phyloP scores from a whole-genome alignment of 768 basidiomycete genomes.

The Leucogyrophana mollusca region DNA sequence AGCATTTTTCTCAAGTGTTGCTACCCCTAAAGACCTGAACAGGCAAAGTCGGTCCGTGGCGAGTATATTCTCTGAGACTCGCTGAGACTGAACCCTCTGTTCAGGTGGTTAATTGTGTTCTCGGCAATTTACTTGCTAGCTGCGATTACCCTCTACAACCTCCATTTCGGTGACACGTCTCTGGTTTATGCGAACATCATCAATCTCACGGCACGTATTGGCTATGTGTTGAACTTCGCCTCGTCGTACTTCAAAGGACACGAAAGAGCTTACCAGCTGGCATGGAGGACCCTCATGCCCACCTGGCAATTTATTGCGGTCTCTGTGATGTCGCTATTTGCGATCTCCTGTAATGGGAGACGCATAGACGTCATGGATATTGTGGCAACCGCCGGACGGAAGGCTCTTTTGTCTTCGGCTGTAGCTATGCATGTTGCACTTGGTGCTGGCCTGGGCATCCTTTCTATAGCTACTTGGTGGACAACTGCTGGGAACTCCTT shows the following conservation, averaged over 20 bases:
- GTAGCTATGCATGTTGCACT: slow-evolving; percentile 25
- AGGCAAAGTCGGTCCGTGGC: slow-evolving; percentile 58
- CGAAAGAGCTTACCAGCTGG: slow-evolving; percentile 11
- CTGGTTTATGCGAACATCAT: slow-evolving; percentile 77
- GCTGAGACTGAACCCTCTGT: slow-evolving; percentile 4
- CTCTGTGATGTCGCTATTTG: slow-evolving; percentile 20
- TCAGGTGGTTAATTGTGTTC: slow-evolving; percentile 76
- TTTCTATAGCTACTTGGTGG: slow-evolving; percentile 29
- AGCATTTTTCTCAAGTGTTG: slow-evolving; percentile 83
- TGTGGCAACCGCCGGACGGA: slow-evolving; percentile 11
- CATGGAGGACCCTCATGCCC: slow-evolving; percentile 12
- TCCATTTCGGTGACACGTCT: slow-evolving; percentile 60
- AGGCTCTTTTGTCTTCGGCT: slow-evolving; percentile 16
- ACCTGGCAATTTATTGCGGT: slow-evolving; percentile 24
- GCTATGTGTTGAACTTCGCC: slow-evolving; percentile 55
- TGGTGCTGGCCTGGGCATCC: slow-evolving; percentile 23
- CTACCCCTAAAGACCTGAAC: slow-evolving; percentile 62
- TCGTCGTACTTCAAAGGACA: slow-evolving; percentile 42
- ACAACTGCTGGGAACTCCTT: slow-evolving; percentile 22
- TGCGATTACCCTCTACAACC: slow-evolving; percentile 44
- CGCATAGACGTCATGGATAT: slow-evolving; percentile 15
- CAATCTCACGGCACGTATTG: slow-evolving; percentile 62
- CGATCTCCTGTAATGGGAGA: slow-evolving; percentile 17
- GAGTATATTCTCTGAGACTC: neutral
- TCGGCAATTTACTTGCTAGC: slow-evolving; percentile 65